Percentiles rank a stretch among this genome's conserved stretches.
Conservation (phyloP, 805 yeast genomes). For the Candida qinlingensis region DNA sequence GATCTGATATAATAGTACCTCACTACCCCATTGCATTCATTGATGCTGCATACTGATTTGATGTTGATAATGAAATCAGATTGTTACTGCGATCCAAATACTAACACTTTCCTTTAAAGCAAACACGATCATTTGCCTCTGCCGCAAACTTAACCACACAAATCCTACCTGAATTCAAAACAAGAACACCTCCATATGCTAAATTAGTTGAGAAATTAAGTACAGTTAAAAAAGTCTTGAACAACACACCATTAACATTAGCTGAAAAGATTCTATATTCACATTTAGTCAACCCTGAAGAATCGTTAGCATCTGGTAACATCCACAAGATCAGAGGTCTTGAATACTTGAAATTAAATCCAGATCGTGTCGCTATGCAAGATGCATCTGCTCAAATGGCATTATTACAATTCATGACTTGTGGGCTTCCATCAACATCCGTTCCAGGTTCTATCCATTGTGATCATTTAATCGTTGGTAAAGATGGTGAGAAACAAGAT, state of each 20-base stretch:
- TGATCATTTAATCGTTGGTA: conserved; percentile 97
- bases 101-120: not conserved
- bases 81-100: no score
- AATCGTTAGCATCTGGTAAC: conserved; percentile 53
- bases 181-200: conserved; percentile 86
- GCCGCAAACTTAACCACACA: conserved; percentile 19
- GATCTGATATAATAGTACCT: no score
- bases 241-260: conserved; percentile 74
- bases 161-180: conserved; percentile 51
- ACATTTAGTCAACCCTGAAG: conserved; percentile 86
- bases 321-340: conserved; percentile 69
- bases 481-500: conserved; percentile 85
- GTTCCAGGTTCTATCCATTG: conserved; percentile 97
- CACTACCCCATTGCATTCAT: no score
- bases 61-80: no score
- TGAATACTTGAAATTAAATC: conserved; percentile 85
- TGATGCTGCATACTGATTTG: no score
- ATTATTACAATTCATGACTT: conserved; percentile 95
- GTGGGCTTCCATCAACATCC: conserved; percentile 79
- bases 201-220: conserved; percentile 61
- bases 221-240: conserved; percentile 58
- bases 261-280: conserved; percentile 95
- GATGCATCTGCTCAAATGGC: conserved; percentile 99
- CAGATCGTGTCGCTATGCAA: conserved; percentile 99
- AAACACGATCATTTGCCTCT: conserved; percentile 19